Evolutionary conservation across 2,329 filamentous ascomycete genomes (phyloP), one percentile per base, ranked within the genome.

Genomic region (Hypoxylon sp.): DNA sequence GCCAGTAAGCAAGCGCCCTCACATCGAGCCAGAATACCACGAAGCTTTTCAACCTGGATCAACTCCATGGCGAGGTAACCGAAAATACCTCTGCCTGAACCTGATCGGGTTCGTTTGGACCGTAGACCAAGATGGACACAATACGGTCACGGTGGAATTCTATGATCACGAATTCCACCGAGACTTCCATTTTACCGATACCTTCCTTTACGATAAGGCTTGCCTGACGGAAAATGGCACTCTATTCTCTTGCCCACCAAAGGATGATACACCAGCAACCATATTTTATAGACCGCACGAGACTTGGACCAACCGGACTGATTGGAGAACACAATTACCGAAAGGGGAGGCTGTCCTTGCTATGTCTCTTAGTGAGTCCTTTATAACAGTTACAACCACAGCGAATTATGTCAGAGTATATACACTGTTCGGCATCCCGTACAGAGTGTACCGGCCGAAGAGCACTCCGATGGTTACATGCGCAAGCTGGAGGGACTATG

Each of bases 231-330:
- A 97, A 64, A 90, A 93, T 62, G 95, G 96, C 14, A 87, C 94
- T 0, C 85, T 97, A 0, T 98, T 98, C 77, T 92, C 94, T 0
- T 95, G 92, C 67, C 92, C 91, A 22, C 89, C 93, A 0, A 86
- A 85, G 7, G 86, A 89, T 33, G 88, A 90, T 64, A 74, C 79
- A 8, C 90, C 92, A 1, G 93, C 95, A 3, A 91, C 90, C 33
- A 89, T 99, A n/a, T 98, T 97, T 81, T 99, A 98, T 80, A 89
- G 96, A 6, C 96, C 97, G 0, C 96, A 99, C 77, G 95, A 99
- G 82, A 97, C 93, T 0, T 99, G 96, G 96, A 98, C 95, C 1
- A 88, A 93, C 55, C 88, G 96, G 57, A 89, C 90, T 20, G 96
- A 99, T 80, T 98, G 95, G 94, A 90, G 93, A 55, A 97, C 92